Evolutionary conservation across 2,329 filamentous ascomycete species (phyloP), one percentile per base, ranked within the genome.

Genomic region (Xylariaceae sp.): DNA sequence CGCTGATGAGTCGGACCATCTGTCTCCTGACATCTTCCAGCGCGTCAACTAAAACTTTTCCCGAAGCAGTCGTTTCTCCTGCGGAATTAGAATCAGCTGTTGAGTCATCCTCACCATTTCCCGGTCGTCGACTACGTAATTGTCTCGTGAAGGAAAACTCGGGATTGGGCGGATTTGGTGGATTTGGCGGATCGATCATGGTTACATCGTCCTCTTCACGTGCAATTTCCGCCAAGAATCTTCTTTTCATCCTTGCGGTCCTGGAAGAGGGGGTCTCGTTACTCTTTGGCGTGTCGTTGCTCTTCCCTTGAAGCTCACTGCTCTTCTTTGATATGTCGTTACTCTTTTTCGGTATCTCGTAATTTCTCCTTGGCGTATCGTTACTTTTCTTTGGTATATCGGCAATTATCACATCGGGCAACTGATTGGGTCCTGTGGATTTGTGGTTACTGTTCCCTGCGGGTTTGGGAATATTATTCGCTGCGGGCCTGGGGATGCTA

Each of bases 11-110:
- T 7, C 58, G 57, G 1, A 71, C 16, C 21, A 68, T 51, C 7
- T 67, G 53, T 18, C 54, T 46, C 16, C 62, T 61, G n/a, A 55
- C 53, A n/a, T 66, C 63, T 45, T 66, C 53, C 21, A 67, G 50
- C 13, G 59, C 57, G 18, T 60, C 61, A 8, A 64, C 49, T 4
- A 67, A 7, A 2, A 58, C 50, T 26, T 53, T 43, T 8, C 57
- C 34, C 3, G 61, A 57, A 30, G 55, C 43, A 9, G 37, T 49
- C 16, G 29, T 18, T n/a, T n/a, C 32, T 15, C 21, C 18, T 30
- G 49, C 30, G 10, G 34, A 43, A 12, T 43, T 39, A 10, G 53
- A 18, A 19, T 19, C 34, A 9, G 32, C 5, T 32, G 36, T 21
- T 7, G 36, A 19, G 29, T 29, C 44, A 8, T 47, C 21, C 42